These are phyloP conservation scores for Russula olivacea DNA, from an alignment of 768 basidiomycete species.

Conservation along the genomic window DNA sequence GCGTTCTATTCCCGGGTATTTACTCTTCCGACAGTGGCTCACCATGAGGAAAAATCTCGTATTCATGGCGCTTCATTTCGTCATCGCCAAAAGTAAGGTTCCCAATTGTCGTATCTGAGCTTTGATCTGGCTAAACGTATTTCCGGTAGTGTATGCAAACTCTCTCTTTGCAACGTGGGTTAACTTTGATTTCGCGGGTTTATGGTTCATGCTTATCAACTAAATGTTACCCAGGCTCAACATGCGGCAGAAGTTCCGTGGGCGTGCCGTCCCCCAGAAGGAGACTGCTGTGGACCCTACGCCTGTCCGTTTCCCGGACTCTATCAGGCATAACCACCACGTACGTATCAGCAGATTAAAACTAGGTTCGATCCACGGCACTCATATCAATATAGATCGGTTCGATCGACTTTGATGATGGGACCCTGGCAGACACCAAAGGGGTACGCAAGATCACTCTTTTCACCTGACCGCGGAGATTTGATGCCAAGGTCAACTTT, in stretches of 20 bases:
- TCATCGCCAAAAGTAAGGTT: slow-evolving; percentile 22
- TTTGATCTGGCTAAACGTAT: not conserved
- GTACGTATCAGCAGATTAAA: not conserved
- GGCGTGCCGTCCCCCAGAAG: slow-evolving; percentile 4
- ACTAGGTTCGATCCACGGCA: no score
- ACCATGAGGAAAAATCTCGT: slow-evolving; percentile 20
- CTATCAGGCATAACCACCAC: not conserved
- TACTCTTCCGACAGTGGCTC: slow-evolving; percentile 17
- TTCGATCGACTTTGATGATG: not conserved
- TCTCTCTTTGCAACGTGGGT: slow-evolving; percentile 25
- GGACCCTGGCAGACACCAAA: not conserved
- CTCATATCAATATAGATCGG: not conserved
- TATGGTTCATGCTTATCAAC: not conserved
- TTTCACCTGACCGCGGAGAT: not conserved
- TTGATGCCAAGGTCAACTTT: not conserved
- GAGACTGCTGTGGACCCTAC: slow-evolving; percentile 7
- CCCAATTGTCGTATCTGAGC: no score
- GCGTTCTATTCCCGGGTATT: not conserved
- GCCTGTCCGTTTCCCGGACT: slow-evolving; percentile 18
- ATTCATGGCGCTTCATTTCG: slow-evolving; percentile 26
- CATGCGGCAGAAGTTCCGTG: slow-evolving; percentile 17
- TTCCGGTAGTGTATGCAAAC: slow-evolving; percentile 22
- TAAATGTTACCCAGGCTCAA: slow-evolving; percentile 16
- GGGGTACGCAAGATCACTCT: not conserved
- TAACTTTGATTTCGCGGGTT: not conserved